Evolutionary conservation across 306 rosid genomes (phyloP), one percentile per base, ranked within the genome.

Genomic region (Fragaria vesca): DNA sequence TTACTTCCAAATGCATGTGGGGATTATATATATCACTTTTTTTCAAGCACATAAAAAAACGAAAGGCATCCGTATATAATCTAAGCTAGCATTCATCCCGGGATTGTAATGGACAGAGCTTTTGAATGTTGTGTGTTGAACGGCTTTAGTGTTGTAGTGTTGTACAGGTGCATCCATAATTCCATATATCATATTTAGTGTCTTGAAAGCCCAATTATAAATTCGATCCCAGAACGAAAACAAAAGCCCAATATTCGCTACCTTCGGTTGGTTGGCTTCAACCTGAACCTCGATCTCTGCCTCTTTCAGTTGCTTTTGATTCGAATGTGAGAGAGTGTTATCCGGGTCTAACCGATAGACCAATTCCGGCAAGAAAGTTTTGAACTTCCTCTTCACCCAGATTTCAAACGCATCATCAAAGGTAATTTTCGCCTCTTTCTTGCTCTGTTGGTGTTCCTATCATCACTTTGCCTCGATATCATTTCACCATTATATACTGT

Each of bases 351-450:
- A 34, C 36, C 20, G 26, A 5, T n/a, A 21, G 0, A 68, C 18
- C 72, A n/a, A 42, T 20, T 42, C 16, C 1, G 72, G 32, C 10
- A 20, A 2, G 52, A 48, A 74, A 74, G 48, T 45, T 24, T 24
- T 0, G 2, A 60, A 9, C n/a, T 16, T 60, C 43, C 78, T 74
- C 43, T 30, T 40, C 17, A 2, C 7, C 69, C 69, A 28, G 36
- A 8, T 43, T 60, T 32, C 57, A 32, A 61, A 20, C n/a, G 51
- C 46, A 32, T 9, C 32, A 1, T 60, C 71, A 62, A 62, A 75
- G 78, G 78, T 75, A 61, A 46, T 20, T 16, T 21, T 60, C 47
- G 16, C 6, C 34, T 74, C 46, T 60, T 75, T 74, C 69, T 66
- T 38, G 13, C 46, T 8, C 10, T 34, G 30, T 42, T 42, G 55